Conservation (phyloP, 192 early-diverging fungal species). For the Dissophora ornata region DNA sequence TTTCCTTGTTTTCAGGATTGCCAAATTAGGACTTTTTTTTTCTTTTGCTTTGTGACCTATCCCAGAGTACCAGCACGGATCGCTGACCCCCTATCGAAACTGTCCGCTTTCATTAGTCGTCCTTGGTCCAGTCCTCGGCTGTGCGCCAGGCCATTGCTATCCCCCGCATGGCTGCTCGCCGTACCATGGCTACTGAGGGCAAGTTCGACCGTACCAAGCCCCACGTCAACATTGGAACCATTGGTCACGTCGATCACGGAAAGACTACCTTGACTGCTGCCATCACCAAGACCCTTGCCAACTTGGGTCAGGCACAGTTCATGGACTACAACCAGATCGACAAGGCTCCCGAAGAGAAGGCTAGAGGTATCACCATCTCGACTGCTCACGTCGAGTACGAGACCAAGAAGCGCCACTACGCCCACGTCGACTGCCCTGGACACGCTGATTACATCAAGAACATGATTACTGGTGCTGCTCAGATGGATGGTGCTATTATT, state of each 20-base stretch:
- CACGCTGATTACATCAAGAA: slow-evolving; percentile 99
- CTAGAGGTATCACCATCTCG: slow-evolving; percentile 97
- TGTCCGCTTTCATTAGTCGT: no score
- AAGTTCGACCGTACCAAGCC: slow-evolving; percentile 90
- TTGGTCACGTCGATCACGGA: slow-evolving; percentile 99
- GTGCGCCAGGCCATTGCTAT: slow-evolving; percentile 39
- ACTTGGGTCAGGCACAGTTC: slow-evolving; percentile 86
- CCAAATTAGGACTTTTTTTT: background rate
- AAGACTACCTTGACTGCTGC: slow-evolving; percentile 99
- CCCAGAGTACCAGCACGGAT: no score
- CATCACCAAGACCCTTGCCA: slow-evolving; percentile 95
- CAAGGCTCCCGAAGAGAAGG: slow-evolving; percentile 98
- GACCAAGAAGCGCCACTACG: slow-evolving; percentile 90
- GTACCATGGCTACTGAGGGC: slow-evolving; percentile 50
- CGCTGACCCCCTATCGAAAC: no score
- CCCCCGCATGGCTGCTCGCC: slow-evolving; percentile 49
- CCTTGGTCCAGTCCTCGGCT: slow-evolving; percentile 28
- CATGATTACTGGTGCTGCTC: slow-evolving; percentile 98
- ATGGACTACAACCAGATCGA: slow-evolving; percentile 97
- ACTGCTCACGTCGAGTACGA: slow-evolving; percentile 98
- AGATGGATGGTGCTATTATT: slow-evolving; percentile 98
- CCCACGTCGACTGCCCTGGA: slow-evolving; percentile 97
- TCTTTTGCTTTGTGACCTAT: no score
- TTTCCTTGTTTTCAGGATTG: background rate
- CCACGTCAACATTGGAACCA: slow-evolving; percentile 98